phyloP scores from a whole-genome alignment of 441 rosid genomes.

The Pelargonium citronellum region DNA sequence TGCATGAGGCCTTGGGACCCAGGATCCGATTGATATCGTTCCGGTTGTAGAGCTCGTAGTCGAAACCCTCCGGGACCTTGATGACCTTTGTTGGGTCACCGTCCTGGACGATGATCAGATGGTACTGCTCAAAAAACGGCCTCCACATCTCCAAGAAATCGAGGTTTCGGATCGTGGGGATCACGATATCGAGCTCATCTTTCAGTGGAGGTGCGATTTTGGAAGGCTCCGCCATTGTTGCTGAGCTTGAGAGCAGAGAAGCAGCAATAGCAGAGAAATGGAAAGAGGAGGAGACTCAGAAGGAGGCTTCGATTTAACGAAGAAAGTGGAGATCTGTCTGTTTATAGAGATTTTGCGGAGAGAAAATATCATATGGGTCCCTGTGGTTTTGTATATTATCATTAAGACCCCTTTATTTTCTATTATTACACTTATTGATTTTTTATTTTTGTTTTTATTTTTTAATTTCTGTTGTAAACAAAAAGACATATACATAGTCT shows the following conservation, averaged over 20 bases:
- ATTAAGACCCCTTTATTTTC: background rate
- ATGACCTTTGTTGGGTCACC: slow-evolving; percentile 84
- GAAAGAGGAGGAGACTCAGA: background rate
- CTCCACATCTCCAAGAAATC: slow-evolving; percentile 98
- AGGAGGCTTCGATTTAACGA: slow-evolving; percentile 1
- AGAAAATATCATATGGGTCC: background rate
- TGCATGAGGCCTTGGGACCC: slow-evolving; percentile 90
- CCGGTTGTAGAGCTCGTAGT: slow-evolving; percentile 85
- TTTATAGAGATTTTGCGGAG: background rate
- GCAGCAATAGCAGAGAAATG: background rate
- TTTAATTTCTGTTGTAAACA: too few relatives aligned
- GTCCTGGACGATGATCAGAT: slow-evolving; percentile 90
- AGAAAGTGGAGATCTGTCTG: slow-evolving; percentile 6
- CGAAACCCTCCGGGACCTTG: slow-evolving; percentile 78
- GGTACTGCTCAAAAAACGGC: slow-evolving; percentile 88
- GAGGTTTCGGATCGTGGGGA: slow-evolving; percentile 69
- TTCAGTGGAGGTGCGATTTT: slow-evolving; percentile 44
- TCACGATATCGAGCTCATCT: slow-evolving; percentile 55
- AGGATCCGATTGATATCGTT: slow-evolving; percentile 76
- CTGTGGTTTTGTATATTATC: background rate
- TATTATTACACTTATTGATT: background rate
- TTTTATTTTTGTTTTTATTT: too few relatives aligned
- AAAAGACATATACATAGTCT: too few relatives aligned
- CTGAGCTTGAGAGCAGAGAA: background rate
- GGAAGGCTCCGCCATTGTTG: slow-evolving; percentile 52